These are phyloP conservation scores for Neofusicoccum cordaticola DNA, from an alignment of 2,329 filamentous ascomycete species.

Conservation along the genomic window DNA sequence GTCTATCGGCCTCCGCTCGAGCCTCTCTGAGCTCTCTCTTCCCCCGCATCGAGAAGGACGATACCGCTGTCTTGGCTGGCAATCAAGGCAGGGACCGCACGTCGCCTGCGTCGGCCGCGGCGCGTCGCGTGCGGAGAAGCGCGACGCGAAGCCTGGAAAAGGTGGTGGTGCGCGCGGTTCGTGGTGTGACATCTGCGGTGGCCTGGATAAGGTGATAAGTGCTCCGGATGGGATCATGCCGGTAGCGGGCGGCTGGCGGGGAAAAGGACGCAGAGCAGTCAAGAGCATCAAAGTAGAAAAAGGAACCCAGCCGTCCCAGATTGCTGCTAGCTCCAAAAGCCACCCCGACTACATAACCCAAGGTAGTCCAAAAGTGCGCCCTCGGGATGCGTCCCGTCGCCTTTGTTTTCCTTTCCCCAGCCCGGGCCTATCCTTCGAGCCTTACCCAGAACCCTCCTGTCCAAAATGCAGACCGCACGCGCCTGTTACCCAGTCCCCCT, in stretches of 20 bases:
- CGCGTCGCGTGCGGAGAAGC: background rate
- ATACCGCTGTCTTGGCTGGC: background rate
- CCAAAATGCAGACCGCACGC: background rate
- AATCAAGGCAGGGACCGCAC: background rate
- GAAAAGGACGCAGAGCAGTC: no score
- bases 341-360: background rate
- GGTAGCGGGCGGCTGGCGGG: background rate
- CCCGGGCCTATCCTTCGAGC: background rate
- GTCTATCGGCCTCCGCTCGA: background rate
- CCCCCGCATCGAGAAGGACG: background rate
- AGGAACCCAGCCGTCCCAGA: background rate
- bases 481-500: background rate
- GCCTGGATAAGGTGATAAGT: background rate
- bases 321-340: background rate
- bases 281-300: background rate
- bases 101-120: background rate
- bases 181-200: conserved; percentile 2
- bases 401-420: no score
- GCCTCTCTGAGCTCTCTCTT: background rate
- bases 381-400: no score
- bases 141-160: background rate
- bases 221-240: background rate
- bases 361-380: no score
- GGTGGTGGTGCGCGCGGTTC: background rate
- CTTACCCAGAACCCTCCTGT: background rate